Evolutionary conservation across 78 protist species (phyloP), one percentile per base, ranked within the genome.

Genomic region (Dictyostelium capitatum): DNA sequence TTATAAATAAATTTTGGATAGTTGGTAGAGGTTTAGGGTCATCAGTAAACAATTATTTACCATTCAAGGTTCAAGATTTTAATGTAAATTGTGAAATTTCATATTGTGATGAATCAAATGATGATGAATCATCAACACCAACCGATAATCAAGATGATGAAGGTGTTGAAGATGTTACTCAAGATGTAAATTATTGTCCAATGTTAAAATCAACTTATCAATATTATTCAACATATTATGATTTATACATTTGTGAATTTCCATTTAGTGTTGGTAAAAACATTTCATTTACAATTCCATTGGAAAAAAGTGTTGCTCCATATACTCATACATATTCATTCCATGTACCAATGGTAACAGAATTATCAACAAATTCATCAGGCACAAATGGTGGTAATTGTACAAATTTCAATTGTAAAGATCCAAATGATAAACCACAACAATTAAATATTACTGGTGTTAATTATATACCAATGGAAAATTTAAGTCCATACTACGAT

Each of bases 401-500:
- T 23, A 62, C 43, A 25, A 62, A 37, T 25, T 62, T 17, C 3
- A 62, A 62, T 62, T 62, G 70, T 62, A 19, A 4, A 11, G 25
- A 11, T 7, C 70, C 70, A 6, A 23, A 14, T 25, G 7, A 11
- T 11, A 62, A 23, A 62, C 28, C 30, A 25, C 37, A 62, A 62
- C 23, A 62, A 10, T 32, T 67, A 32, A 67, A 67, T 67, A 67
- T 67, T 15, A 67, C 75, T 14, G 75, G 75, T 67, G 25, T 32
- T 32, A 67, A 67, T 17, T 67, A 30, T 47, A 25, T 15, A 0
- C 75, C 75, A 67, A 14, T 67, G 2, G 75, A 67, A 4, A 28
- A 15, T 30, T 12, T 67, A 12, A 15, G 25, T 11, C 75, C 75
- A 14, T 67, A 10, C 17, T 28, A 14, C 5, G 75, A 67, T 15